Percentiles rank a stretch among this genome's conserved stretches.
Evolutionary conservation across 371 early-diverging fungal genomes (phyloP).

Genomic region (Mortierella sp.): DNA sequence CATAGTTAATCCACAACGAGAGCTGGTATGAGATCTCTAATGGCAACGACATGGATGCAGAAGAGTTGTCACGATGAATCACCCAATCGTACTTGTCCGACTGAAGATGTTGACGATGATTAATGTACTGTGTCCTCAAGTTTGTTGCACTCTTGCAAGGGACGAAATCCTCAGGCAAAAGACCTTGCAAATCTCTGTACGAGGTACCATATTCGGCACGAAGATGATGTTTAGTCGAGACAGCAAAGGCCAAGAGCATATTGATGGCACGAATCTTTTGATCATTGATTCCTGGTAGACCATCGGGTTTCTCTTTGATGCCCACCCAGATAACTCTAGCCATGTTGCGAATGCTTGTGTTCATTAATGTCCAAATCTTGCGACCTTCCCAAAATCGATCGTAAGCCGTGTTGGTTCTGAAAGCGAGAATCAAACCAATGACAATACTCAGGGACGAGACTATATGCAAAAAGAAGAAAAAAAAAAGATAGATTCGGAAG

Average conservation of each 20-base stretch:
- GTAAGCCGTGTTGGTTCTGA: constrained; percentile 85
- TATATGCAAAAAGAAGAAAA: constrained; percentile 9
- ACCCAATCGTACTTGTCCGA: constrained; percentile 47
- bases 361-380: constrained; percentile 72
- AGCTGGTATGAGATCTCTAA: constrained; percentile 70
- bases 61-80: constrained; percentile 39
- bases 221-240: constrained; percentile 79
- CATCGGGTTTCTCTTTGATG: constrained; percentile 62
- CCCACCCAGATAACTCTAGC: constrained; percentile 77
- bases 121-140: constrained; percentile 45
- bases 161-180: constrained; percentile 60
- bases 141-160: constrained; percentile 37
- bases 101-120: constrained; percentile 44
- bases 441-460: constrained; percentile 73
- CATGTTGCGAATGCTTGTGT: constrained; percentile 69
- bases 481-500: not conserved
- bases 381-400: constrained; percentile 85
- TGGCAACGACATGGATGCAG: constrained; percentile 68
- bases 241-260: constrained; percentile 76
- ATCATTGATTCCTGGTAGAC: constrained; percentile 59
- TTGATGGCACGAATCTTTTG: constrained; percentile 82
- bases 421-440: constrained; percentile 78
- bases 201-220: constrained; percentile 73
- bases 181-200: constrained; percentile 66
- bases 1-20: constrained; percentile 65